These are phyloP conservation scores for Cryphonectria parasitica DNA, from an alignment of 2,329 filamentous ascomycete genomes.

Conservation along the genomic window DNA sequence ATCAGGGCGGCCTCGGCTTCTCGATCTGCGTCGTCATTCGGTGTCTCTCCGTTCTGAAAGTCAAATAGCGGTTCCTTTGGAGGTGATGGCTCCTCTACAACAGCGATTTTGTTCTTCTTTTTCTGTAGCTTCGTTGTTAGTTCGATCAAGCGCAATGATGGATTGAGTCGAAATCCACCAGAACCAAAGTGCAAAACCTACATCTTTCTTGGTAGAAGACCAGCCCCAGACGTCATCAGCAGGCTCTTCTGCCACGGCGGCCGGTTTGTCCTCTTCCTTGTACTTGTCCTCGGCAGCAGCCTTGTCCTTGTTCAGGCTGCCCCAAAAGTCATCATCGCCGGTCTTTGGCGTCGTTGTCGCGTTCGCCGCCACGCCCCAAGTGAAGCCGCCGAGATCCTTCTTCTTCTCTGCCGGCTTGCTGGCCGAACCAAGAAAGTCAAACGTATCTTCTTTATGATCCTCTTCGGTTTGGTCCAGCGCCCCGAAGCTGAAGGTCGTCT, in stretches of 20 bases:
- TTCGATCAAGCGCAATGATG: neutral
- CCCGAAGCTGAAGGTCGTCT: constrained; percentile 52
- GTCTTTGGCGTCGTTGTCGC: constrained; percentile 36
- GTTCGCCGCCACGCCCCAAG: constrained; percentile 38
- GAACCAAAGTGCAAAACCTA: constrained; percentile 3
- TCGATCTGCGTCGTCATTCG: constrained; percentile 1
- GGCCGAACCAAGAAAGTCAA: constrained; percentile 24
- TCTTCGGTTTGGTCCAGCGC: constrained; percentile 46
- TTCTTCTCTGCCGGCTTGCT: constrained; percentile 39
- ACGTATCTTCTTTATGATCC: constrained; percentile 39
- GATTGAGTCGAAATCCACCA: neutral
- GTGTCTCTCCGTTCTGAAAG: neutral
- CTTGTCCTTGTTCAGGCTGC: constrained; percentile 29
- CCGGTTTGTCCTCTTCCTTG: constrained; percentile 26
- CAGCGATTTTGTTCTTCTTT: constrained; percentile 35
- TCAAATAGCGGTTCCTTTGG: constrained; percentile 25
- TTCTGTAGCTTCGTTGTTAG: constrained; percentile 27
- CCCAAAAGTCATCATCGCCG: constrained; percentile 37
- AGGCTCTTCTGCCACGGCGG: constrained; percentile 29
- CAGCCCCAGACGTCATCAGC: constrained; percentile 28
- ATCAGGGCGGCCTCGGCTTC: constrained; percentile 26
- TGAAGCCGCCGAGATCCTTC: constrained; percentile 38
- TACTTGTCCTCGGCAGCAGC: constrained; percentile 20
- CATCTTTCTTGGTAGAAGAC: constrained; percentile 30
- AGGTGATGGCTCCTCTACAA: constrained; percentile 28